Evolutionary conservation across 108 stramenopile genomes (phyloP), one percentile per base, ranked within the genome.

Genomic region (Conticribra weissflogii): DNA sequence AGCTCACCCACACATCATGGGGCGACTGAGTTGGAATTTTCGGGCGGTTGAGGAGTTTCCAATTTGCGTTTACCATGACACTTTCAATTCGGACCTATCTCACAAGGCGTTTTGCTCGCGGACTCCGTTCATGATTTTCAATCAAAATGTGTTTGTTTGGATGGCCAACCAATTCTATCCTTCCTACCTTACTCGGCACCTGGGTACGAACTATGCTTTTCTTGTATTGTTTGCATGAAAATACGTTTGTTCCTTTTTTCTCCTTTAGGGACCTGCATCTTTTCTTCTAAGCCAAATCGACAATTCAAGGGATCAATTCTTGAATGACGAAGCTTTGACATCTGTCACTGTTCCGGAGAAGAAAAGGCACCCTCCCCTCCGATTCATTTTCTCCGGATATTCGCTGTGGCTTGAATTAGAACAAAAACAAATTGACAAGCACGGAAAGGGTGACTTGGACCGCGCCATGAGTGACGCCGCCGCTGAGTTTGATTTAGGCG

Each of bases 361-460:
- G 16, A 17, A 52, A 41, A 51, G 30, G 48, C 57, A 50, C 36
- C 54, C 76, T 16, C 69, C 76, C 18, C 70, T 77, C 1, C 76
- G 60, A 22, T 81, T 71, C 36, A 45, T 50, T 14, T 81, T 81
- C 68, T 67, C 72, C 21, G 79, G 79, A n/a, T 81, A 64, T 21
- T 71, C 68, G 3, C 21, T 81, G 18, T 81, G 79, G 36, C 63
- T 81, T 16, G 79, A 81, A 65, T 47, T 81, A 21, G 69, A 81
- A 63, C 74, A 81, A 64, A 21, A 41, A n/a, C 51, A 74, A 29
- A 34, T 57, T 24, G 50, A 58, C 31, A 44, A 32, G 1, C 45
- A 63, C 19, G 71, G 71, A 25, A 15, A 34, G 51, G 71, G 77
- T 29, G 73, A 74, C 57, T 50, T 80, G 19, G 68, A 68, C 33